These are phyloP conservation scores for Melanogaster broomeanus DNA, from an alignment of 768 basidiomycete genomes.

Conservation along the genomic window DNA sequence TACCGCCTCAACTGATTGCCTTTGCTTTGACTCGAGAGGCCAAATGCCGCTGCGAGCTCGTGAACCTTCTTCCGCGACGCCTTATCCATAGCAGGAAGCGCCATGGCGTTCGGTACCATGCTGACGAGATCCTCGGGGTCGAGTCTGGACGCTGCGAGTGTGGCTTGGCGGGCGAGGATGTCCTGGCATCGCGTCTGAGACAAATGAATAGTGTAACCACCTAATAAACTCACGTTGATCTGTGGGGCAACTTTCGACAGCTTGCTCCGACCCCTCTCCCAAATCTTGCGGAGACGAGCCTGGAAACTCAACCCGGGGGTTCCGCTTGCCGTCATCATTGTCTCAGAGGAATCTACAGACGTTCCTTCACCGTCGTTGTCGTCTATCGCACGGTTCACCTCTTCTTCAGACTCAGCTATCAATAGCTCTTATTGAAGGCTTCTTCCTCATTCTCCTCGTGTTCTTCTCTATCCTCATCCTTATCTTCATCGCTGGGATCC, in stretches of 20 bases:
- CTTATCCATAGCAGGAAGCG: conserved; percentile 80
- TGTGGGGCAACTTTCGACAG: conserved; percentile 20
- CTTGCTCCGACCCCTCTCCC: conserved; percentile 22
- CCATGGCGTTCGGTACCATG: conserved; percentile 50
- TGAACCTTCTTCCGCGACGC: conserved; percentile 72
- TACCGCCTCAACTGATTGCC: conserved; percentile 71
- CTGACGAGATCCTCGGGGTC: conserved; percentile 39
- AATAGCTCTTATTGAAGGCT: conserved; percentile 42
- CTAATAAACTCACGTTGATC: conserved; percentile 49
- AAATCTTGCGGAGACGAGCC: conserved; percentile 34
- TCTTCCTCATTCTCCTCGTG: conserved; percentile 41
- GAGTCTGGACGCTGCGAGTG: conserved; percentile 54
- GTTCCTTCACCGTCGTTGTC: conserved; percentile 22
- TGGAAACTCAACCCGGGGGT: conserved; percentile 39
- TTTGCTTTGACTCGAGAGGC: conserved; percentile 75
- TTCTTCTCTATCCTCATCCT: conserved; percentile 17
- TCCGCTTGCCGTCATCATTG: conserved; percentile 36
- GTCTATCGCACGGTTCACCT: neutral
- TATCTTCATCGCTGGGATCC: conserved; percentile 33
- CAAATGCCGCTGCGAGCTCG: conserved; percentile 77
- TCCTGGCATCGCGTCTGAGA: conserved; percentile 51
- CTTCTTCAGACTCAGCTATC: conserved; percentile 35
- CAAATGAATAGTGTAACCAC: neutral
- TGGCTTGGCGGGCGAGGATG: conserved; percentile 65
- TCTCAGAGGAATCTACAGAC: conserved; percentile 35